Evolutionary conservation across 306 rosid genomes (phyloP), one percentile per base, ranked within the genome.

Genomic region (Medicago lupulina): DNA sequence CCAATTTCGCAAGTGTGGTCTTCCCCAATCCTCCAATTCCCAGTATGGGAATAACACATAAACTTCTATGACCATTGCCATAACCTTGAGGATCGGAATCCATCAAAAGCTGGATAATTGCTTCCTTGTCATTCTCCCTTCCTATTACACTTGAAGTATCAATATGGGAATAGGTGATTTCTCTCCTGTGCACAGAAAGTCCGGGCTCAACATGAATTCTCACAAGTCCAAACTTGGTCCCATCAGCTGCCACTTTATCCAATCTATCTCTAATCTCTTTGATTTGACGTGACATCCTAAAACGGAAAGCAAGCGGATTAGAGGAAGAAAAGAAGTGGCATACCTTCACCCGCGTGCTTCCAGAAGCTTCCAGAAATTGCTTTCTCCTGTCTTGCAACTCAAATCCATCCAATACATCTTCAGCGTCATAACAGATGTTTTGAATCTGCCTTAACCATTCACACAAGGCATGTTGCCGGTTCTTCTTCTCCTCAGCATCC

Each of bases 21-120:
- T 15, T 62, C 25, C 68, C 46, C 23, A 62, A 62, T 17, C 68
- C 68, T 62, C 68, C 46, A 62, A 62, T 62, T 36, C 68, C 46
- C 68, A 62, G 47, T 2, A 36, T 36, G 46, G 68, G 68, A 62
- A 62, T 7, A 36, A 62, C 68, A 62, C 68, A 36, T n/a, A 19
- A 25, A 6, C 58, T 18, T 54, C 16, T 9, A n/a, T 34, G 47
- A 34, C 68, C 68, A 36, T 34, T 13, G 0, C 25, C 47, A 0
- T 28, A 28, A 28, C 31, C 31, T 28, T 62, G 13, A 62, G 47
- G 68, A 15, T 36, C 5, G 7, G 46, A 9, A 36, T 62, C 17
- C 68, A 15, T 34, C 21, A 62, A 36, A 15, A 62, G 46, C 23
- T 62, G 1, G 18, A 36, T 7, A 36, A 62, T 62, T 15, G 31